Evolutionary conservation across 768 basidiomycete genomes (phyloP).

Genomic region (Gloeopeniophorella convolvens): DNA sequence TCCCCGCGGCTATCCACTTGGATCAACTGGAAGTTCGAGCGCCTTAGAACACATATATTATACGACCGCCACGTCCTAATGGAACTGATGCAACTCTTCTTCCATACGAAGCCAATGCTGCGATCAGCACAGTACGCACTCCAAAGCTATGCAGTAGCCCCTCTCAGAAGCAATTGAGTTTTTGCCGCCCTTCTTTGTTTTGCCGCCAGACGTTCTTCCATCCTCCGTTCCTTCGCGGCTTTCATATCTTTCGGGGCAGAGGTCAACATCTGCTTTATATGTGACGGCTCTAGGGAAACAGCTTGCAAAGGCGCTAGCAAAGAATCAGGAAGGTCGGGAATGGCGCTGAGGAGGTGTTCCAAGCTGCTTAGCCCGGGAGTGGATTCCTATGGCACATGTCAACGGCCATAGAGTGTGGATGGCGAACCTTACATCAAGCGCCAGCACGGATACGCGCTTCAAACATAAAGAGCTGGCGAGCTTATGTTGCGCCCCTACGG

Average conservation of each 20-base stretch:
- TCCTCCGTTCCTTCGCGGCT: slow-evolving; percentile 52
- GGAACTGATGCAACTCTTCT: too few relatives aligned
- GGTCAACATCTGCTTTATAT: slow-evolving; percentile 77
- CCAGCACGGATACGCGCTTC: slow-evolving; percentile 58
- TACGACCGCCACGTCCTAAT: too few relatives aligned
- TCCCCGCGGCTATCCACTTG: too few relatives aligned
- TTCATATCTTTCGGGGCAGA: slow-evolving; percentile 77
- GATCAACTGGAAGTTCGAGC: too few relatives aligned
- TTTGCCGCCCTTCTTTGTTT: slow-evolving; percentile 30
- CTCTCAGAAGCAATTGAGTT: neutral
- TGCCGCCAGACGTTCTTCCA: slow-evolving; percentile 42
- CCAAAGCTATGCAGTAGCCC: neutral
- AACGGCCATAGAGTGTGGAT: neutral
- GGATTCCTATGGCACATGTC: slow-evolving; percentile 30
- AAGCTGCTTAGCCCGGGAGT: slow-evolving; percentile 32
- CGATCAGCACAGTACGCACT: too few relatives aligned
- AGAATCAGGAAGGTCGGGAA: slow-evolving; percentile 54
- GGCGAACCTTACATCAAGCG: slow-evolving; percentile 50
- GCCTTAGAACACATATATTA: too few relatives aligned
- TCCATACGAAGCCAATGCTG: too few relatives aligned
- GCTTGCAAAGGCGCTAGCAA: slow-evolving; percentile 47
- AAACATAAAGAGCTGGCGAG: slow-evolving; percentile 61
- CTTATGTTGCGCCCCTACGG: slow-evolving; percentile 55
- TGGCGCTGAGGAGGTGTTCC: slow-evolving; percentile 36
- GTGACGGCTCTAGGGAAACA: slow-evolving; percentile 51